Percentiles rank a stretch among this genome's conserved stretches.
Evolutionary conservation across 2,329 filamentous ascomycete genomes (phyloP).

Genomic region (Talaromyces islandicus): DNA sequence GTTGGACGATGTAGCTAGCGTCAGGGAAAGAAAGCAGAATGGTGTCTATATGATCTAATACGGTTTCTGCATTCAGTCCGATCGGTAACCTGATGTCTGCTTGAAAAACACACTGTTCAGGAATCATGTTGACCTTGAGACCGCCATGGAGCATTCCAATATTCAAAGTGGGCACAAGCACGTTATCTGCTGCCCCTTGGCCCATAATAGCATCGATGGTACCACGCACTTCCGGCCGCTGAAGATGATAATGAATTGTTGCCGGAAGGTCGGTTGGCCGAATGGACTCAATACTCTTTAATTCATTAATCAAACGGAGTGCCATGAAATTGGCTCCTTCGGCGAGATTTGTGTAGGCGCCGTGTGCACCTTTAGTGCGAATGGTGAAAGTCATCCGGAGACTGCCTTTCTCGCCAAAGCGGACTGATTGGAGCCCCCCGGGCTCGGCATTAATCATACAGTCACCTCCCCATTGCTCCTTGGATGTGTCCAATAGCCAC

Average conservation of each 20-base stretch:
- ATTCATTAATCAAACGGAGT: conserved; percentile 21
- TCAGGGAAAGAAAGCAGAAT: conserved; percentile 19
- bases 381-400: conserved; percentile 27
- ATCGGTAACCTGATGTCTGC: conserved; percentile 37
- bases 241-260: conserved; percentile 23
- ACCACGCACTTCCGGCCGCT: conserved; percentile 21
- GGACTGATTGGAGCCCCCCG: conserved; percentile 27
- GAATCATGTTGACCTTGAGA: conserved; percentile 40
- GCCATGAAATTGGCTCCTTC: conserved; percentile 33
- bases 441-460: conserved; percentile 38
- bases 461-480: conserved; percentile 32
- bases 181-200: conserved; percentile 30
- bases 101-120: conserved; percentile 32
- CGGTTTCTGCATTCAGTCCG: conserved; percentile 24
- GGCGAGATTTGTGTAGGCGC: conserved; percentile 33
- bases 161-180: conserved; percentile 35
- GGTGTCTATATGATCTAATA: conserved; percentile 18
- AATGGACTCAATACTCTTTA: conserved; percentile 24
- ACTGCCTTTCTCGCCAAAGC: background rate
- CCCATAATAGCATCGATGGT: conserved; percentile 34
- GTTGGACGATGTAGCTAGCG: conserved; percentile 22
- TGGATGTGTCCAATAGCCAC: conserved; percentile 25
- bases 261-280: conserved; percentile 19
- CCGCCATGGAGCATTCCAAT: conserved; percentile 38
- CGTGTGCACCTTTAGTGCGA: conserved; percentile 29